Conservation (phyloP, 148 eudicot species). For the Chenopodium berlandieri region DNA sequence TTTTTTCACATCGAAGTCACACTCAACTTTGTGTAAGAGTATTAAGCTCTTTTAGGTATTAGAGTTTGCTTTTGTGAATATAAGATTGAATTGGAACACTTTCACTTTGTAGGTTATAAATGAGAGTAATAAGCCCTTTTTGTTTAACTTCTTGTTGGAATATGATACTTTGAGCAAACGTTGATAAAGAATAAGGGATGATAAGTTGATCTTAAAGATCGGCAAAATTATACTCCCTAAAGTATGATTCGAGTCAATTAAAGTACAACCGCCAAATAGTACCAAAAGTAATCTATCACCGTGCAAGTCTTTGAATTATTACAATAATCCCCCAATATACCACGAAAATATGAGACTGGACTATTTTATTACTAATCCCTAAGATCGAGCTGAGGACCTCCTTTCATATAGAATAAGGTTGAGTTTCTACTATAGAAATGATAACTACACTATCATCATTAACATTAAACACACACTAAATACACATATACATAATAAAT, state of each 20-base stretch:
- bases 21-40: neutral
- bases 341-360: too few species aligned
- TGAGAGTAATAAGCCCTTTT: too few species aligned
- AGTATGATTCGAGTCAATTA: too few species aligned
- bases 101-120: neutral
- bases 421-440: neutral
- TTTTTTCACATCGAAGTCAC: conserved; percentile 1
- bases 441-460: neutral
- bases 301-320: too few species aligned
- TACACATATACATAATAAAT: neutral
- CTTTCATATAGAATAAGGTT: neutral
- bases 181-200: neutral
- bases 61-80: neutral
- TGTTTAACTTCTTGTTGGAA: neutral
- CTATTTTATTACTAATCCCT: too few species aligned
- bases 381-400: neutral
- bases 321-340: too few species aligned
- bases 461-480: neutral
- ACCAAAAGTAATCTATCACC: too few species aligned
- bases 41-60: neutral
- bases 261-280: too few species aligned
- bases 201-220: neutral
- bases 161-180: neutral
- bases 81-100: neutral
- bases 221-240: too few species aligned